Conservation (phyloP, 306 rosid genomes). For the Lathyrus tuberosus region DNA sequence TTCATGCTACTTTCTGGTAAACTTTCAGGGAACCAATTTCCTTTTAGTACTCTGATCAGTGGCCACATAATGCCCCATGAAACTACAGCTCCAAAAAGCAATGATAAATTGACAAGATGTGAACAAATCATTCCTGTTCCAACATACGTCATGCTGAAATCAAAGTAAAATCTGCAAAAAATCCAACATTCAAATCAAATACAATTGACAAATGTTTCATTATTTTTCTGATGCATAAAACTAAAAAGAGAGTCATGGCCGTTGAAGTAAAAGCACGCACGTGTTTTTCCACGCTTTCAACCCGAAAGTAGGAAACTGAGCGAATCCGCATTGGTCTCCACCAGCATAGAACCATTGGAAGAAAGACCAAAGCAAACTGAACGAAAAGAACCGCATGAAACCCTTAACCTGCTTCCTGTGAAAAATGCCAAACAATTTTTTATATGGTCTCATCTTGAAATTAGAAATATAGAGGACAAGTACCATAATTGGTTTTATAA, state of each 20-base stretch:
- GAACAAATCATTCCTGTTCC: slow-evolving; percentile 99
- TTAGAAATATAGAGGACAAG: not conserved
- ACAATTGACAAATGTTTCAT: slow-evolving; percentile 17
- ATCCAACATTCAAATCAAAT: slow-evolving; percentile 22
- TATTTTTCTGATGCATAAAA: not conserved
- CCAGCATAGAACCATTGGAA: slow-evolving; percentile 93
- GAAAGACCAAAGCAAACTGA: slow-evolving; percentile 79
- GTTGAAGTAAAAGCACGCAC: slow-evolving; percentile 49
- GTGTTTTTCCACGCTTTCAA: slow-evolving; percentile 72
- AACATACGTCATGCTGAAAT: slow-evolving; percentile 82
- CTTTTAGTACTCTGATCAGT: slow-evolving; percentile 69
- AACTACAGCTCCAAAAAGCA: slow-evolving; percentile 81
- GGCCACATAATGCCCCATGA: slow-evolving; percentile 99
- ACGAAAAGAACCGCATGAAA: slow-evolving; percentile 65
- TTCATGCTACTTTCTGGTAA: slow-evolving; percentile 83
- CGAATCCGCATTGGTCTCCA: slow-evolving; percentile 75
- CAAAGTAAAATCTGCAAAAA: slow-evolving; percentile 81
- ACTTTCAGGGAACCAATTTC: slow-evolving; percentile 78
- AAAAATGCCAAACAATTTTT: slow-evolving; percentile 34
- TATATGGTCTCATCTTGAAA: slow-evolving; percentile 28
- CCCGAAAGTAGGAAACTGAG: slow-evolving; percentile 88
- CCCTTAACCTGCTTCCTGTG: slow-evolving; percentile 83
- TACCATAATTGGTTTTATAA: slow-evolving; percentile 40
- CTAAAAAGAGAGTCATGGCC: not conserved
- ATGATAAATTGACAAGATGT: slow-evolving; percentile 42